Evolutionary conservation across 176 grass and related monocot genomes (phyloP), one percentile per base, ranked within the genome.

Genomic region (Puccinellia tenuiflora): DNA sequence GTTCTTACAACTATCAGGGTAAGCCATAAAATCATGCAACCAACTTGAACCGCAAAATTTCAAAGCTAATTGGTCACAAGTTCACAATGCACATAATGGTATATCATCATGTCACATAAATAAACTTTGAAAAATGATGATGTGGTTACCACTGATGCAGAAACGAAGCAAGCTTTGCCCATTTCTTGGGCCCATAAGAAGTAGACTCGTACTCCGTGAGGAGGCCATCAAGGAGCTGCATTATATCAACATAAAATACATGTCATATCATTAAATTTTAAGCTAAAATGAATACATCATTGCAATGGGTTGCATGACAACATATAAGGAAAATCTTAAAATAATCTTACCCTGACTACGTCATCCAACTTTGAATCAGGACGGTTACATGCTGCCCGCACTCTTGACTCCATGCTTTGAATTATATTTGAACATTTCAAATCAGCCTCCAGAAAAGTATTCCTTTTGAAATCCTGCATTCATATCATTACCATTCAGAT

Each of bases 381-480:
- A 79, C 77, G 88, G 79, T 87, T 92, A 83, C 96, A 99, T 80
- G 87, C 86, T 38, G 78, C 50, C 70, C 88, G 88, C 56, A 99
- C 43, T 66, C 93, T 96, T 75, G 88, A 78, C 65, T 96, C 93
- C 91, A 96, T 99, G 68, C 34, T 84, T 64, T 92, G 91, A 76
- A 99, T 89, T 86, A 65, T 82, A 51, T 89, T 96, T 25, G 87
- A 93, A 81, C 93, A 99, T 80, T 89, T 85, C 77, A 96, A 82
- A 79, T 99, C 96, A 56, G 93, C 93, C 81, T 99, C 93, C 47
- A 92, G 72, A 90, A 92, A 95, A 89, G 88, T 85, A 40, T 93
- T 94, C 56, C 85, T 99, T 87, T 96, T 99, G 69, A 89, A 96
- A 70, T 96, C 91, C 96, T 98, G 79, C 83, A 79, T 87, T 78